Conservation (phyloP, 192 early-diverging fungal genomes). For the Borealophlyctis nickersoniae region DNA sequence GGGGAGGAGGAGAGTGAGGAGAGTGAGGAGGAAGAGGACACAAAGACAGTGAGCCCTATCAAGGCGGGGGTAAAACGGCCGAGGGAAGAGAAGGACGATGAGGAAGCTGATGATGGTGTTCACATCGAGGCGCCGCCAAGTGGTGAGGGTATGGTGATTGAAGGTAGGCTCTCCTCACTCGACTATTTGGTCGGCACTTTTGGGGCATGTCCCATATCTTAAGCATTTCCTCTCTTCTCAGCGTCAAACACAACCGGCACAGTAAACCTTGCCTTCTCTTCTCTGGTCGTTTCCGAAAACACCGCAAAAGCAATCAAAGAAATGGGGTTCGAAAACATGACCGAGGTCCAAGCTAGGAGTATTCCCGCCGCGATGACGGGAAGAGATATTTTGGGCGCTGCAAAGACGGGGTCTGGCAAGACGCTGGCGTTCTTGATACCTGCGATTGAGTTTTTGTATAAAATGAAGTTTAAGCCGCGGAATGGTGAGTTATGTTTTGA, state of each 20-base stretch:
- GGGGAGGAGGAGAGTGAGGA: conserved; percentile 12
- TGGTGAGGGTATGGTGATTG: conserved; percentile 11
- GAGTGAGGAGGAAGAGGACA: conserved; percentile 16
- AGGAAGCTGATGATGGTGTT: conserved; percentile 8
- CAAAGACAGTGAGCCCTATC: neutral
- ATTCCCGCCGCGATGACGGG: conserved; percentile 96
- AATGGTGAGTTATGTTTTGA: conserved; percentile 62
- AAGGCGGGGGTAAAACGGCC: neutral
- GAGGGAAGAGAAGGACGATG: conserved; percentile 19
- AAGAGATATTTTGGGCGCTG: conserved; percentile 95
- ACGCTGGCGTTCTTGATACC: conserved; percentile 97
- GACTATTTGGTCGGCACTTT: too few species aligned
- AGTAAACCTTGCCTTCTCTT: conserved; percentile 64
- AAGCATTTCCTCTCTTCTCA: neutral
- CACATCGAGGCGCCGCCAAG: conserved; percentile 7
- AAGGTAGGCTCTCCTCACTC: conserved; percentile 5
- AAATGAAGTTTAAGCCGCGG: conserved; percentile 92
- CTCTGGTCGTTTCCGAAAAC: conserved; percentile 74
- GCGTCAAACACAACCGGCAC: conserved; percentile 10
- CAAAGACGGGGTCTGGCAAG: conserved; percentile 95
- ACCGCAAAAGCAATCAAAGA: conserved; percentile 78
- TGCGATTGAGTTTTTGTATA: conserved; percentile 84
- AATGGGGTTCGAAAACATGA: conserved; percentile 93
- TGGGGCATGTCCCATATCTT: conserved; percentile 4
- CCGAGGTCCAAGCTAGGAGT: conserved; percentile 92